Base-by-base conservation (phyloP, 2,329 filamentous ascomycete species). In the Trichoderma arundinaceum region DNA sequence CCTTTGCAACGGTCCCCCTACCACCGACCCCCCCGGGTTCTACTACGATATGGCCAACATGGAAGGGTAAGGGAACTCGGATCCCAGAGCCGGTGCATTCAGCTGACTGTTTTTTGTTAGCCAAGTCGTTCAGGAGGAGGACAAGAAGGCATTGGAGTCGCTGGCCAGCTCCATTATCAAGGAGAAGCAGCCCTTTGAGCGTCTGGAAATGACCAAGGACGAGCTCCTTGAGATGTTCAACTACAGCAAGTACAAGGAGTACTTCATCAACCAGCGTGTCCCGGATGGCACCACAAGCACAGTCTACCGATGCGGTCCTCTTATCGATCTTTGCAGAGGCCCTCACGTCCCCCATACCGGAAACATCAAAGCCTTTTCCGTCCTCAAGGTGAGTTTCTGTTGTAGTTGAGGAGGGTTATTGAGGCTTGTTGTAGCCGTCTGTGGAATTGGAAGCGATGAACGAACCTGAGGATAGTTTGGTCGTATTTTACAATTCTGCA, bases 171-270 rank as follows among this genome's bases (percentile, higher is more conserved):
- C 89, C 75, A 93, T 95, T 69, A 92, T 96, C 79, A 97, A 97
- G 84, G 94, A 97, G 80, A 97, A 96, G 84, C 94, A 98, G 80
- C 89, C 89, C 59, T 98, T 98, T 76, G 91, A 97, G 82, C 89
- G 95, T 67, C 83, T 98, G 54, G 90, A 90, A 69, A 86, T 97
- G 75, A 91, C 91, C 70, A 98, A 98, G 81, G 91, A 94, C 63
- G 90, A 98, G 71, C 85, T 98, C 58, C 86, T 95, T 60, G 92
- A 97, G 77, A 97, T 98, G 79, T 98, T 98, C 83, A 88, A 89
- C 72, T 96, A 96, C 84, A 97, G 96, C 85, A 95, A 95, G 78
- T 98, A 97, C 84, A 98, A 99, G 86, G 89, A 96, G 77, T 92
- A 97, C 78, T 96, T 98, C 78, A 98, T 99, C 81, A 90, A 77